Evolutionary conservation across 352 stramenopile genomes (phyloP), one percentile per base, ranked within the genome.

Genomic region (Globisporangium ultimum): DNA sequence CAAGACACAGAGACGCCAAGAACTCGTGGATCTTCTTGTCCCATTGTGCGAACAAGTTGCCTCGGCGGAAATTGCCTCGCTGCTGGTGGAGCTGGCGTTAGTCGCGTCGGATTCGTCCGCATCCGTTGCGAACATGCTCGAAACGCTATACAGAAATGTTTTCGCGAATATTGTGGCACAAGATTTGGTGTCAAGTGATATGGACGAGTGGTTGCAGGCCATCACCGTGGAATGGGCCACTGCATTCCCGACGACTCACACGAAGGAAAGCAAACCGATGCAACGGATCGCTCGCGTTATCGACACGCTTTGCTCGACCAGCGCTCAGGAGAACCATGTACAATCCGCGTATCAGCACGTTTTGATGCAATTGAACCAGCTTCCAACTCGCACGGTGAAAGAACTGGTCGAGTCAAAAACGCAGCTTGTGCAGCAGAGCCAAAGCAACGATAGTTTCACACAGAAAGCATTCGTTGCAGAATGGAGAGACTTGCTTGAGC

Each of bases 351-450:
- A 77, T 36, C 48, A 67, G 21, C 55, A 48, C 43, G 45, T 72
- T 36, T 46, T 82, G 7, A 53, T 48, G 15, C 53, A 68, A 12
- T 42, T 87, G 2, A 53, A 64, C 1, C 59, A 79, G 41, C 70
- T 67, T 13, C 62, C 77, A 36, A 75, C 68, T 21, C 21, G 55
- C n/a, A 40, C 64, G 11, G n/a, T 87, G 36, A 70, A 71, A 51
- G 61, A 70, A 18, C 64, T 78, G 21, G 70, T 52, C 1, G 40
- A 45, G 10, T 7, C 34, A 11, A 40, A 20, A 18, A 54, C 38
- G 34, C 13, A 8, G 17, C 17, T n/a, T n/a, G 28, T 12, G 18
- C 24, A 17, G 24, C 38, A 22, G 11, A 45, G 0, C 32, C 40
- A 6, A 18, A 66, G n/a, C 32, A 43, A 45, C 12, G 40, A 45